These are phyloP conservation scores for Aspergillus tubingensis DNA, from an alignment of 2,329 filamentous ascomycete genomes.

Conservation along the genomic window DNA sequence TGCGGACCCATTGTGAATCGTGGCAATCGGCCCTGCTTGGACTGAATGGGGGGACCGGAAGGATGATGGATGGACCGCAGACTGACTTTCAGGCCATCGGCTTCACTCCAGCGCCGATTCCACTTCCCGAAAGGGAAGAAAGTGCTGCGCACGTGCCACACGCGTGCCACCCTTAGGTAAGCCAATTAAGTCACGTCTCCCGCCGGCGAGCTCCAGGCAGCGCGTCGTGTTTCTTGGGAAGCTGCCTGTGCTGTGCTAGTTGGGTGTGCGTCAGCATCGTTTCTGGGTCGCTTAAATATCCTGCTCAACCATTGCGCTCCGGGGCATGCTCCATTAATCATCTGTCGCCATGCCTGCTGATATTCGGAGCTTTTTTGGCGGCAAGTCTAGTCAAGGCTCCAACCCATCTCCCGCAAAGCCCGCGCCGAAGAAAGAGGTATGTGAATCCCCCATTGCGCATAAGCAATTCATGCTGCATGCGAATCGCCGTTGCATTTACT, in stretches of 20 bases:
- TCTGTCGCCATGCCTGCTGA: slow-evolving; percentile 69
- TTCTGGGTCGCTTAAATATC: background rate
- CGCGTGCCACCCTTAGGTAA: slow-evolving; percentile 27
- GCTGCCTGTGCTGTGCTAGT: slow-evolving; percentile 1
- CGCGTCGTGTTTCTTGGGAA: slow-evolving; percentile 31
- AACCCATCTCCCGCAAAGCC: slow-evolving; percentile 51
- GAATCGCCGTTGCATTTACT: background rate
- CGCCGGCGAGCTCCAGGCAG: slow-evolving; percentile 16
- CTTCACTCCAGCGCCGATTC: slow-evolving; percentile 24
- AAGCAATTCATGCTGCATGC: background rate
- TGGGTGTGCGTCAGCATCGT: background rate
- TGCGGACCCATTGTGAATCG: slow-evolving; percentile 37
- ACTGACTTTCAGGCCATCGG: slow-evolving; percentile 26
- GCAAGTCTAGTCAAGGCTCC: slow-evolving; percentile 65
- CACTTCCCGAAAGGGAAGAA: slow-evolving; percentile 25
- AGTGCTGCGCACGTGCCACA: slow-evolving; percentile 30
- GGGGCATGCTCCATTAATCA: slow-evolving; percentile 6
- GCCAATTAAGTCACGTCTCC: slow-evolving; percentile 25
- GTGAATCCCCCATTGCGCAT: slow-evolving; percentile 20
- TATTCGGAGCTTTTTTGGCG: slow-evolving; percentile 87
- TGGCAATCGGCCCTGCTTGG: slow-evolving; percentile 8
- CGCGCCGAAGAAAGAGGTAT: slow-evolving; percentile 47
- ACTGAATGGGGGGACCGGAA: slow-evolving; percentile 11
- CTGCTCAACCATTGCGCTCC: background rate
- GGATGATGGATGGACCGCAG: slow-evolving; percentile 11